These are phyloP conservation scores for Rhodotorula kratochvilovae DNA, from an alignment of 768 basidiomycete species.

Conservation along the genomic window DNA sequence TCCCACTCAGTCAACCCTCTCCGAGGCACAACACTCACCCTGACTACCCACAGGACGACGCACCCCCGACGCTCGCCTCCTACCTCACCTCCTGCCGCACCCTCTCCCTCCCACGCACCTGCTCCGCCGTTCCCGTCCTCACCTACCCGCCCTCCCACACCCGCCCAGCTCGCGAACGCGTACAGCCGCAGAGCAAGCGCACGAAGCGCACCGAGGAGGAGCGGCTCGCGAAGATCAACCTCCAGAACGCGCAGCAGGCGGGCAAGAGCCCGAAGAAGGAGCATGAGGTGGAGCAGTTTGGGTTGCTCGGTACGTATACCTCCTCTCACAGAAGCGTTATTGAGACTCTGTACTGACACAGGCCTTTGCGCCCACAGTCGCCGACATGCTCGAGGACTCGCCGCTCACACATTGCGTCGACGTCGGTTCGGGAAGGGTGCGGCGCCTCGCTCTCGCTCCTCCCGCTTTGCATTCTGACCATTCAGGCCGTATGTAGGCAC, in stretches of 20 bases:
- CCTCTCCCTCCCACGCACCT: conserved; percentile 24
- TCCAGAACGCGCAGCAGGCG: conserved; percentile 6
- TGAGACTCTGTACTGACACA: neutral
- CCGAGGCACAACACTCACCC: too few relatives aligned
- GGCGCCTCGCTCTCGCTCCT: neutral
- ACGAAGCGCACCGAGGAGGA: neutral
- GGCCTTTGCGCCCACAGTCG: too few relatives aligned
- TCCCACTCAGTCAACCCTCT: too few relatives aligned
- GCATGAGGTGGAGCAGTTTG: conserved; percentile 22
- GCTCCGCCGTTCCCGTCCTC: conserved; percentile 19
- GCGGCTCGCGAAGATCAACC: neutral
- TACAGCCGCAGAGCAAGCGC: neutral
- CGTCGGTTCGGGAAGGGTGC: conserved; percentile 27
- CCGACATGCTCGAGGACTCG: neutral
- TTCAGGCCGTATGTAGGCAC: conserved; percentile 1
- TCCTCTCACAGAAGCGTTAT: too few relatives aligned
- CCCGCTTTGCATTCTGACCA: too few relatives aligned
- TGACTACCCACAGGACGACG: neutral
- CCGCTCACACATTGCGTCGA: conserved; percentile 24
- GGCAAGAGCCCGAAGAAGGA: conserved; percentile 31
- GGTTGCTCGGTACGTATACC: neutral
- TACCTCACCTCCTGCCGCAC: conserved; percentile 13
- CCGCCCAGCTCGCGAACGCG: neutral
- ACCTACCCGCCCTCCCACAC: neutral
- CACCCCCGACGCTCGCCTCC: neutral